Evolutionary conservation across 768 basidiomycete genomes (phyloP).

Genomic region (Termitomyces sp.): DNA sequence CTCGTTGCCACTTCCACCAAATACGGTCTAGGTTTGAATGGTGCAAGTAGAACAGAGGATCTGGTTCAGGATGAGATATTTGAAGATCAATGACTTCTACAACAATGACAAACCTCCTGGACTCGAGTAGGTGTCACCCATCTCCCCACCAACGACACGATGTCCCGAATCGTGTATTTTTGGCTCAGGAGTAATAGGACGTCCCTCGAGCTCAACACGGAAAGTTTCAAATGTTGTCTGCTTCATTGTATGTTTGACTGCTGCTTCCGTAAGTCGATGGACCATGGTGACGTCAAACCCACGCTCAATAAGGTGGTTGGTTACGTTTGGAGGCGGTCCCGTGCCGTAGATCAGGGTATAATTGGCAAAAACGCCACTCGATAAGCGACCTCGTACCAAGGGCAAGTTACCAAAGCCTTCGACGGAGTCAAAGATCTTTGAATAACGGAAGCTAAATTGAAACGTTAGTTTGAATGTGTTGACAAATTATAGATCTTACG

Average conservation of each 20-base stretch:
- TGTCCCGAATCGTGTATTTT: constrained; percentile 33
- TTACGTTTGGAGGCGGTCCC: constrained; percentile 24
- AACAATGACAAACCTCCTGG: constrained; percentile 26
- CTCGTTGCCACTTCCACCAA: constrained; percentile 35
- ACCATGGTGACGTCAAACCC: constrained; percentile 18
- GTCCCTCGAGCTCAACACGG: constrained; percentile 31
- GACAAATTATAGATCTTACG: constrained; percentile 8
- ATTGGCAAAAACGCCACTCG: constrained; percentile 30
- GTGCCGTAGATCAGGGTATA: constrained; percentile 29
- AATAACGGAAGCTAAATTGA: constrained; percentile 22
- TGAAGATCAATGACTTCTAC: neutral
- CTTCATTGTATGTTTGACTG: constrained; percentile 11
- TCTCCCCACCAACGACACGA: constrained; percentile 28
- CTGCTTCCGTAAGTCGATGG: constrained; percentile 16
- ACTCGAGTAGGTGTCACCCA: constrained; percentile 30
- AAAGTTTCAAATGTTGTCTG: constrained; percentile 27
- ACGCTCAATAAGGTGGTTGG: constrained; percentile 27
- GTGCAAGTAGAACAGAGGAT: constrained; percentile 36
- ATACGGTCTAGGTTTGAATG: constrained; percentile 36
- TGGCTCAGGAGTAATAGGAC: constrained; percentile 18
- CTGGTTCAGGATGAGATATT: constrained; percentile 11
- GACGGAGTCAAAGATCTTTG: constrained; percentile 30
- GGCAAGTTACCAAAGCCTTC: constrained; percentile 36
- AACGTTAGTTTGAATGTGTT: neutral
- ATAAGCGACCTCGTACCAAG: constrained; percentile 20